Percentiles rank a stretch among this genome's conserved stretches.
phyloP scores from a whole-genome alignment of 2,329 filamentous ascomycete genomes.

The Colletotrichum melonis region DNA sequence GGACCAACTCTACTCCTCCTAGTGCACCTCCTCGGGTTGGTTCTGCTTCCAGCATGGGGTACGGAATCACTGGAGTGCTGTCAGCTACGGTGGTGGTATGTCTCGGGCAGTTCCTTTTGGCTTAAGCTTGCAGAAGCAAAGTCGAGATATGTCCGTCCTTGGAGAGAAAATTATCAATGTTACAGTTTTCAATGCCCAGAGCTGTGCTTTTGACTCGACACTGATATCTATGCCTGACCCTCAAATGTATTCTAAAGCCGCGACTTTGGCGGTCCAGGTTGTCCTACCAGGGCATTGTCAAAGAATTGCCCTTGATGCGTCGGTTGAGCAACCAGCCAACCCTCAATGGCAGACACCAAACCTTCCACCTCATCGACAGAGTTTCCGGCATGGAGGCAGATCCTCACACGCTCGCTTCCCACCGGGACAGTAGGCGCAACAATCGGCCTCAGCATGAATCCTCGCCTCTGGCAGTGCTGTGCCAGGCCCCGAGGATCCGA shows the following conservation, averaged over 20 bases:
- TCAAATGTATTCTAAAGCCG: neutral
- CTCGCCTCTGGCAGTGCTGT: conserved; percentile 66
- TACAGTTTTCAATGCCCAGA: neutral
- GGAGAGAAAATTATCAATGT: no score
- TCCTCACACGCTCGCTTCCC: conserved; percentile 71
- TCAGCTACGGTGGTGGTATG: conserved; percentile 15
- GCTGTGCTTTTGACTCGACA: neutral
- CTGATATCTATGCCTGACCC: neutral
- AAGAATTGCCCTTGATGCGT: neutral
- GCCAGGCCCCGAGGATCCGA: conserved; percentile 68
- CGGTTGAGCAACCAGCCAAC: conserved; percentile 52
- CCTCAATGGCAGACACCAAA: conserved; percentile 58
- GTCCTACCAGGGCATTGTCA: neutral
- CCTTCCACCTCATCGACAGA: conserved; percentile 66
- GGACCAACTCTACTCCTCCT: neutral
- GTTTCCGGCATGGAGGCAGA: conserved; percentile 78
- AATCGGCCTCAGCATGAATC: conserved; percentile 73
- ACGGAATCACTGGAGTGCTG: conserved; percentile 6
- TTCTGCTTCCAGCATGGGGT: neutral
- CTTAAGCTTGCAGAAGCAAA: neutral
- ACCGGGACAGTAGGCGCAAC: conserved; percentile 75
- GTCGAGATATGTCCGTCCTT: neutral
- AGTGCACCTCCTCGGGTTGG: neutral
- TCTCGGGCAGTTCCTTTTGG: conserved; percentile 17
- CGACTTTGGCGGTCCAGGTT: neutral